A percentile compares a stretch with the other conserved stretches of the same genome.
phyloP scores from a whole-genome alignment of 768 basidiomycete genomes.

The Lyophyllum decastes region DNA sequence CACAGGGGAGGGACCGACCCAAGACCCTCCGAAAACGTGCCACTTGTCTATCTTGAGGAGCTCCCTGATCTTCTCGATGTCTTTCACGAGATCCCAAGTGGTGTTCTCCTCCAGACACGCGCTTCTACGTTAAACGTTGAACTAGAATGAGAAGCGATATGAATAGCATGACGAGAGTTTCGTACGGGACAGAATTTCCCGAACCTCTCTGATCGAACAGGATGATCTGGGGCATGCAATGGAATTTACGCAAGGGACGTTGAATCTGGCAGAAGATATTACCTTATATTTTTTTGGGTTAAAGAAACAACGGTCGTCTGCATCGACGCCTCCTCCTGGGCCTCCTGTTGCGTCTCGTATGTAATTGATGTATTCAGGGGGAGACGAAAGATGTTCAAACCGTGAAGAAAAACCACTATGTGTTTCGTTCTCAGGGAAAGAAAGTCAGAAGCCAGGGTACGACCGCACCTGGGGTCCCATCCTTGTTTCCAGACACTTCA shows the following conservation, averaged over 20 bases:
- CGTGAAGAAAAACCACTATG: constrained; percentile 79
- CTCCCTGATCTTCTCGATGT: constrained; percentile 81
- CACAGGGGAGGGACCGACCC: constrained; percentile 52
- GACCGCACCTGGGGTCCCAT: constrained; percentile 68
- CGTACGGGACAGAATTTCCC: constrained; percentile 84
- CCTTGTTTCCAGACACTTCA: constrained; percentile 77
- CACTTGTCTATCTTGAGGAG: constrained; percentile 80
- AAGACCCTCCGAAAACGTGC: constrained; percentile 95
- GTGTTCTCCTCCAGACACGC: constrained; percentile 87
- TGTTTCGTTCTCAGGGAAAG: not conserved
- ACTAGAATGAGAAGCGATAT: not conserved
- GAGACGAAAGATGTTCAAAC: constrained; percentile 33
- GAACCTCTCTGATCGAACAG: constrained; percentile 90
- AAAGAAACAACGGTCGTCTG: constrained; percentile 76
- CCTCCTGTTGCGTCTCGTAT: constrained; percentile 48
- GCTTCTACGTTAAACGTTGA: constrained; percentile 42
- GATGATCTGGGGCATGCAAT: constrained; percentile 56
- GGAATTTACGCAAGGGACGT: not conserved
- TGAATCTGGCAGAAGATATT: not conserved
- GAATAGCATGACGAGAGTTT: constrained; percentile 11
- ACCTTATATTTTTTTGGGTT: constrained; percentile 86
- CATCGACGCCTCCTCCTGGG: constrained; percentile 76
- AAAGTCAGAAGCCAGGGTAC: not conserved
- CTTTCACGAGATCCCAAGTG: constrained; percentile 91
- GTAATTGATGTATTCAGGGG: not conserved